Evolutionary conservation across 305 asterid species (phyloP).

Genomic region (Rubia tinctorum): DNA sequence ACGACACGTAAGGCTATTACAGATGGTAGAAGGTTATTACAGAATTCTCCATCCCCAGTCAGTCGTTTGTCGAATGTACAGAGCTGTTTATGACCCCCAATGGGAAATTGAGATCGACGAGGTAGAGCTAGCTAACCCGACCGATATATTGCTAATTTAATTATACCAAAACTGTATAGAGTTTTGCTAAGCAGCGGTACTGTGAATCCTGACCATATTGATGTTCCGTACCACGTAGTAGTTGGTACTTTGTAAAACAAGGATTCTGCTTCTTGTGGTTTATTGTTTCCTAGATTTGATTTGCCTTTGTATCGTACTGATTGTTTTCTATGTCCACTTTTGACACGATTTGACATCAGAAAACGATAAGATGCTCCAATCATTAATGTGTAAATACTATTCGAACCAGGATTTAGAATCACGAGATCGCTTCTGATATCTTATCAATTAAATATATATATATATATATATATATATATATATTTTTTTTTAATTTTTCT

Average conservation of each 20-base stretch:
- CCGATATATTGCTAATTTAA: background rate
- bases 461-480: too few relatives aligned
- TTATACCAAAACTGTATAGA: conserved; percentile 13
- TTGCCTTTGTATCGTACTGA: background rate
- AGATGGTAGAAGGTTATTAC: background rate
- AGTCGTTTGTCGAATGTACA: background rate
- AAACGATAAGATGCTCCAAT: background rate
- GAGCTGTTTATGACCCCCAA: background rate
- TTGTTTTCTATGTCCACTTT: background rate
- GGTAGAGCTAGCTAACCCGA: conserved; percentile 12
- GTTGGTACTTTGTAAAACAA: conserved; percentile 8
- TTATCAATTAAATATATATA: too few relatives aligned
- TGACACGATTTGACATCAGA: background rate
- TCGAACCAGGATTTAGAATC: too few relatives aligned
- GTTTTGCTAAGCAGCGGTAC: background rate
- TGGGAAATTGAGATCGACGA: background rate
- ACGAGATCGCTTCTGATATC: too few relatives aligned
- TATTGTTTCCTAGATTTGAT: background rate
- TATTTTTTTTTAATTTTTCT: too few relatives aligned
- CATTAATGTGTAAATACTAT: background rate
- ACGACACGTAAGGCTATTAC: background rate
- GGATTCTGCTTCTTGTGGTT: conserved; percentile 5
- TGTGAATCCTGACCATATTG: background rate
- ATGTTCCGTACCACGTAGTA: background rate
- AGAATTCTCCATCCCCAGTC: conserved; percentile 1